Base-by-base conservation (phyloP, 2,329 filamentous ascomycete genomes). In the Xylaria arbuscula region DNA sequence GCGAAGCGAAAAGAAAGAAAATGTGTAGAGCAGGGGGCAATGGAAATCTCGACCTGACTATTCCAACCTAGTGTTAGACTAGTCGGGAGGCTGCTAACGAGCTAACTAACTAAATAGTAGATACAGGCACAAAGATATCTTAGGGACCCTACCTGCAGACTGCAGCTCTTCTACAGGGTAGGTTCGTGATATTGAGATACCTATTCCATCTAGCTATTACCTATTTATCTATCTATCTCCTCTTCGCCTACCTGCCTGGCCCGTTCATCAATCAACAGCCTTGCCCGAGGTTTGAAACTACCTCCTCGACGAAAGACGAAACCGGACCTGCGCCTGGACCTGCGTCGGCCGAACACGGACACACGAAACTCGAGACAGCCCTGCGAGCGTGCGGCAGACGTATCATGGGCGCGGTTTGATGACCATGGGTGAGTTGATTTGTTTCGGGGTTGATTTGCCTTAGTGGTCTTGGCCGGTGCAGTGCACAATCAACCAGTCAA, bases 371-470 rank as follows among this genome's bases (percentile, higher is more conserved):
- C 42, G 45, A 48, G 17, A 34, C 28, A 47, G 9, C 60, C 60
- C 10, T 45, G 38, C 60, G 15, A 42, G 32, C n/a, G 36, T 53
- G 34, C 62, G 19, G 65, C 42, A 58, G 65, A 60, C 62, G 48
- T 73, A 76, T 72, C 70, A 78, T 78, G 76, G 76, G 74, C 76
- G 71, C 70, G 62, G 70, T 40, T 68, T 69, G 66, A 68, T 71
- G 71, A 76, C 68, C 68, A 78, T 78, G 76, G 76, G 76, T 78
- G 71, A 77, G 76, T 77, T 36, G 59, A 34, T 53, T 67, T 57
- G 38, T 53, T 67, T 57, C 53, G 59, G 9, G 22, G 54, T 48
- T 61, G 48, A 22, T 64, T 58, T 17, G 17, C 19, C 60, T 15
- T 40, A 11, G 15, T 4, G 28, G 28, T 40, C 17, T 24, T 38